Evolutionary conservation across 352 stramenopile genomes (phyloP).

Genomic region (Globisporangium acanthophoron): DNA sequence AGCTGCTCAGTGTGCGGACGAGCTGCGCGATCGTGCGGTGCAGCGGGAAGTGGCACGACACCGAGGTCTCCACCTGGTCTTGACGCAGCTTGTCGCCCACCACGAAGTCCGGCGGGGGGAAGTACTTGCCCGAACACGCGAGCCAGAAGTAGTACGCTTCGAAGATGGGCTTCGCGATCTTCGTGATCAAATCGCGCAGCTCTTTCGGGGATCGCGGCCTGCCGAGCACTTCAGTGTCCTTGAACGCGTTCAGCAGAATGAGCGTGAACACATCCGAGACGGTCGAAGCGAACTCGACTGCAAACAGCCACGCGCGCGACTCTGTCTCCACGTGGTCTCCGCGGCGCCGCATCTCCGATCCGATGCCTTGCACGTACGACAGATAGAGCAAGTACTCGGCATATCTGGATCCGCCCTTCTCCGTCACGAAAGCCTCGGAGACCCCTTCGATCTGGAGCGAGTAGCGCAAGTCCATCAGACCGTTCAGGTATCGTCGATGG

Average conservation of each 20-base stretch:
- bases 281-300: constrained; percentile 80
- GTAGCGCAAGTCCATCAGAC: constrained; percentile 97
- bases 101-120: constrained; percentile 52
- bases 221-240: constrained; percentile 24
- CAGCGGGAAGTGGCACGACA: constrained; percentile 80
- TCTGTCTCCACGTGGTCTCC: constrained; percentile 76
- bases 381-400: constrained; percentile 70
- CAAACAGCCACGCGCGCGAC: constrained; percentile 75
- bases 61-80: constrained; percentile 52
- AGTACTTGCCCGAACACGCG: constrained; percentile 68
- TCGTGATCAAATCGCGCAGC: constrained; percentile 33
- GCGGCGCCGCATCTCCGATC: constrained; percentile 49
- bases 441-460: constrained; percentile 97
- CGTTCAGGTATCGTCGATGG: constrained; percentile 93
- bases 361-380: constrained; percentile 71
- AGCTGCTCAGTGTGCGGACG: constrained; percentile 64
- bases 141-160: constrained; percentile 83
- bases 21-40: constrained; percentile 74
- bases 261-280: constrained; percentile 74
- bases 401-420: constrained; percentile 49
- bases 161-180: constrained; percentile 57
- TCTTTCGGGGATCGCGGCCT: constrained; percentile 4
- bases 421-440: constrained; percentile 82
- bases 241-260: constrained; percentile 79
- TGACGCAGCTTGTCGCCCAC: constrained; percentile 44